Base-by-base conservation (phyloP, 257 asterid genomes). In the Plantago ovata region DNA sequence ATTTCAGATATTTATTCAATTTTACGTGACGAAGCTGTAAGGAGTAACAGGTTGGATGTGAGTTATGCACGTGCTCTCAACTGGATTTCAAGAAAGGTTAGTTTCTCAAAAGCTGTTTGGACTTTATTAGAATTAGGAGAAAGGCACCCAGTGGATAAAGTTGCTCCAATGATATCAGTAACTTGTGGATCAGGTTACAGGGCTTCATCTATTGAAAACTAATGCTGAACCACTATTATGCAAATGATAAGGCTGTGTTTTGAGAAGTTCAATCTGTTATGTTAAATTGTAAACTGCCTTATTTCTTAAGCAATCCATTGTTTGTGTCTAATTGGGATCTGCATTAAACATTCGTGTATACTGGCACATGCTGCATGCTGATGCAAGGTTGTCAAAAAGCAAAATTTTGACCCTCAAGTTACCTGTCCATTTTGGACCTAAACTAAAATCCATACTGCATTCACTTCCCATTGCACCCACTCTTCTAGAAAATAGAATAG, bases 81-180 rank as follows among this genome's bases (percentile, higher is more conserved):
- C 81, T 93, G 97, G 97, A 93, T 89, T 70, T 89, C 96, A 60
- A 80, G 97, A 72, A 93, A 93, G 99, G 99, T 93, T 58, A 53
- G 91, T 73, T 62, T 56, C 32, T 39, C 22, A 9, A 57, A 58
- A 38, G 13, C 57, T 46, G 21, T 13, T 9, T 9, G 10, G 10
- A n/a, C 46, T 53, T 10, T 56, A 28, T 38, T 44, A 9, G 10
- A 43, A 3, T 20, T 10, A 9, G n/a, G 60, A 39, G 40, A 44
- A 32, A 23, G 54, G 21, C 48, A 8, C 36, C 7, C 33, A 36
- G 28, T 60, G 38, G 20, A 20, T 19, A 53, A 23, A 21, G 54
- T 8, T 20, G 38, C 47, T 13, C 36, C 20, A 33, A 18, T 60
- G 19, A 10, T 47, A 36, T 38, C 15, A 16, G 49, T 6, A 11